Evolutionary conservation across 2,329 filamentous ascomycete genomes (phyloP), one percentile per base, ranked within the genome.

Genomic region (Colletotrichum tamarilloi): DNA sequence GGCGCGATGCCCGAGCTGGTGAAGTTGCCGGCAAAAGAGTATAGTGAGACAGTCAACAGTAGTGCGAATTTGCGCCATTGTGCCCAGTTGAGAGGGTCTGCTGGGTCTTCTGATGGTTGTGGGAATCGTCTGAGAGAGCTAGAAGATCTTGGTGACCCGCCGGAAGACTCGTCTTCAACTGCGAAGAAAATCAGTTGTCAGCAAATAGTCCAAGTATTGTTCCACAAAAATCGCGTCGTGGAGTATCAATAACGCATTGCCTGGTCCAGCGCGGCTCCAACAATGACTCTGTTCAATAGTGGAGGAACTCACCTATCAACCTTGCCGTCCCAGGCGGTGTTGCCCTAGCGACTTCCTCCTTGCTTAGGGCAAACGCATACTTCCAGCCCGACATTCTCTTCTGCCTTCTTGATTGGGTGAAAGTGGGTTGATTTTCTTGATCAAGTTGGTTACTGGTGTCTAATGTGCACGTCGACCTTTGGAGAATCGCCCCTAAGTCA

Each of bases 21-120:
- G 32, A 80, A 84, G 69, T 84, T 84, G 52, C 77, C 76, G 1
- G 76, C 69, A 14, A 84, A 84, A 1, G 80, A 80, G 68, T 81
- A 84, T 2, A 81, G 35, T 0, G 81, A 78, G 3, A 77, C 77
- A 2, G 77, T 74, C 6, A 76, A 2, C 14, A 84, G 72, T 1
- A 80, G 76, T 1, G 75, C 71, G 0, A 77, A 19, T 68, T 83
- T 84, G 4, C 79, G 76, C 81, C 81, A 83, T 1, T 59, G 46
- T 0, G 78, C 59, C 75, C 80, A 83, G 68, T 83, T 84, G 16
- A 84, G 74, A 1, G 82, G 82, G 62, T 84, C 82, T 6, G 77
- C 77, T 5, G 82, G 82, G 55, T 83, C 81, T 0, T 76, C 53
- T 0, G 78, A 77, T 0, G 80, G 79, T 9, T 73, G 35, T 1